Percentiles rank a stretch among this genome's conserved stretches.
phyloP scores from a whole-genome alignment of 352 stramenopile genomes.

The Peronospora tabacina region DNA sequence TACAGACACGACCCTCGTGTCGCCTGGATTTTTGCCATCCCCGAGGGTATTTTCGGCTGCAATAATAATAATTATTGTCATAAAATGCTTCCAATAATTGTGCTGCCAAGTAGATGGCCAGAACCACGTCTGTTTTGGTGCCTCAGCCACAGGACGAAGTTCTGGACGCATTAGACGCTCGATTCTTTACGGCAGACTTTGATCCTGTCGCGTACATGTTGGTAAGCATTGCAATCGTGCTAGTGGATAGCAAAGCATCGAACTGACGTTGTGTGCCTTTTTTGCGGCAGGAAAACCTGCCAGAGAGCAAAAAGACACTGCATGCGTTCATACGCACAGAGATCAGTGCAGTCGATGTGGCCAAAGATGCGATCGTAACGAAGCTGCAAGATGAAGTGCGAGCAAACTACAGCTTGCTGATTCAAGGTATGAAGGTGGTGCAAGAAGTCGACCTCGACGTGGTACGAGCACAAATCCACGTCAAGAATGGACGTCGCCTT shows the following conservation, averaged over 20 bases:
- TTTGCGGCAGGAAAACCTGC: slow-evolving; percentile 50
- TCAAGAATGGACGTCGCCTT: slow-evolving; percentile 77
- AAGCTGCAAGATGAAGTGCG: slow-evolving; percentile 81
- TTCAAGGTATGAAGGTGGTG: slow-evolving; percentile 83
- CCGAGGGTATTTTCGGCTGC: slow-evolving; percentile 11
- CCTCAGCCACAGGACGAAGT: slow-evolving; percentile 59
- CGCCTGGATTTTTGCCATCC: slow-evolving; percentile 31
- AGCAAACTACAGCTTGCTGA: slow-evolving; percentile 67
- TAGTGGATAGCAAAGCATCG: background rate
- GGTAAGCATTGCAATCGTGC: slow-evolving; percentile 21
- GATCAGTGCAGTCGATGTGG: slow-evolving; percentile 75
- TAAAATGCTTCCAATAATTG: slow-evolving; percentile 7
- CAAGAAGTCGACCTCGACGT: slow-evolving; percentile 84
- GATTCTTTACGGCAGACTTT: slow-evolving; percentile 78
- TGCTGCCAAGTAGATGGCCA: slow-evolving; percentile 21
- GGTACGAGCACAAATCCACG: slow-evolving; percentile 77
- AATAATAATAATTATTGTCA: background rate
- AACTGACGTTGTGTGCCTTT: background rate
- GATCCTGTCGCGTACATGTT: slow-evolving; percentile 60
- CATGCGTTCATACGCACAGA: slow-evolving; percentile 69
- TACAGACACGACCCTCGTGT: slow-evolving; percentile 21
- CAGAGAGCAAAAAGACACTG: slow-evolving; percentile 36
- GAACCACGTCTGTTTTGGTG: slow-evolving; percentile 55
- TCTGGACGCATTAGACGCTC: slow-evolving; percentile 59
- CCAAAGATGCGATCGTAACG: slow-evolving; percentile 64